Base-by-base conservation (phyloP, 257 asterid species). In the Cruciata laevipes region DNA sequence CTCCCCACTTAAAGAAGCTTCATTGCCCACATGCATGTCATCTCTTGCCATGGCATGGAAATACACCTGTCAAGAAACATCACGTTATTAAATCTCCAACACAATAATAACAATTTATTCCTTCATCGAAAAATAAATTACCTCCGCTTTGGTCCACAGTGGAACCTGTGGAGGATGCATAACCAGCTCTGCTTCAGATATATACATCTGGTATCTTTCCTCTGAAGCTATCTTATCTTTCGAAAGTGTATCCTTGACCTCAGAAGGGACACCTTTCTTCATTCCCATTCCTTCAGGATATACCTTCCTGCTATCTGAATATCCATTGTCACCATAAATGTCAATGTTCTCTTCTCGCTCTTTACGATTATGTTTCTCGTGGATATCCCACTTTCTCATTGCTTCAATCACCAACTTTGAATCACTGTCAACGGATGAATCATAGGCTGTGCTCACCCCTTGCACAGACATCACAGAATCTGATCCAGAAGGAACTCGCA, bases 151-250 rank as follows among this genome's bases (percentile, higher is more conserved):
- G 4, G 78, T 85, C 98, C 97, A 92, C 47, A 92, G 61, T 32
- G 92, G 91, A 71, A 65, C 75, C 82, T 58, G 76, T 58, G 77
- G 83, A 59, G 78, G 89, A 85, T 86, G 98, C 93, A 88, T 86
- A 67, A 82, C 89, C 63, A 92, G 85, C 76, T 92, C 98, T 7
- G 89, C 95, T 75, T 90, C 97, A 69, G 95, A 86, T 76, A 92
- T 86, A 73, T 79, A 82, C 93, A 84, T 82, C 77, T 86, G 87
- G 58, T 81, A 81, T 33, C 79, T 87, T 66, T 89, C 96, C 71
- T 83, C 85, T 30, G 72, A 69, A 30, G 53, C 66, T 38, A 38
- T 65, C 68, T 73, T 78, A 75, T 69, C 82, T 69, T 76, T 77
- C 4, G 23, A 37, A 59, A 63, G 55, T 12, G 76, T 63, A 52